Conservation (phyloP, 495 filamentous ascomycete species). For the Amorphotheca resinae region DNA sequence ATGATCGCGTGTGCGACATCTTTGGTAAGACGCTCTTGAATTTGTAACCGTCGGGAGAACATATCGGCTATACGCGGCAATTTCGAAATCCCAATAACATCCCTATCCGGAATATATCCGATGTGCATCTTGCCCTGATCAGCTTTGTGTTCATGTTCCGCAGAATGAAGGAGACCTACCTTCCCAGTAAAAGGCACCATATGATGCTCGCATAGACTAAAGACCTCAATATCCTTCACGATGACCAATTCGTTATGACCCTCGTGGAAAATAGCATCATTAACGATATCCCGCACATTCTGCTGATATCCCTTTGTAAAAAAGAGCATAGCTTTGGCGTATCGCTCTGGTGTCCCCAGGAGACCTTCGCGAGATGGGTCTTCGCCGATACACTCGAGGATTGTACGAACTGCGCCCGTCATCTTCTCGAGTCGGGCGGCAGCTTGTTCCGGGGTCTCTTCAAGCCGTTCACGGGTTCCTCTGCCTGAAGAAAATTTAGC, state of each 20-base stretch:
- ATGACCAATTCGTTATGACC: conserved; percentile 96
- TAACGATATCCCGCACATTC: conserved; percentile 86
- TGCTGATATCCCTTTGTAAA: conserved; percentile 99
- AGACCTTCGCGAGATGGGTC: conserved; percentile 88
- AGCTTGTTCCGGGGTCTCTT: conserved; percentile 64
- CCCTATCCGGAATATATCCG: conserved; percentile 81
- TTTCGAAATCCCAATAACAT: conserved; percentile 89
- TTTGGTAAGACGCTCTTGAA: conserved; percentile 91
- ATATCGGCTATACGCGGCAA: conserved; percentile 92
- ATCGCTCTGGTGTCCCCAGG: conserved; percentile 73
- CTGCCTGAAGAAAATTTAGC: conserved; percentile 35
- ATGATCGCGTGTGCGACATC: conserved; percentile 91
- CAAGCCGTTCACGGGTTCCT: conserved; percentile 68
- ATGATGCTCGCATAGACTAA: conserved; percentile 93
- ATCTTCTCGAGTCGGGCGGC: conserved; percentile 61
- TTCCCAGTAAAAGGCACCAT: conserved; percentile 94
- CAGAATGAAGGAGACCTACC: conserved; percentile 31
- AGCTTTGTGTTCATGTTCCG: conserved; percentile 2
- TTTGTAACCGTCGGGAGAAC: conserved; percentile 86
- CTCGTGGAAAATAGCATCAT: conserved; percentile 91
- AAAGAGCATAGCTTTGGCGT: conserved; percentile 94
- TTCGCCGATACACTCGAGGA: conserved; percentile 92
- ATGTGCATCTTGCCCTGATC: conserved; percentile 70
- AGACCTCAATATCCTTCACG: conserved; percentile 94
- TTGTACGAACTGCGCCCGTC: conserved; percentile 73